These are phyloP conservation scores for Urostyla sp. DNA, from an alignment of 73 alveolate species.

Conservation along the genomic window DNA sequence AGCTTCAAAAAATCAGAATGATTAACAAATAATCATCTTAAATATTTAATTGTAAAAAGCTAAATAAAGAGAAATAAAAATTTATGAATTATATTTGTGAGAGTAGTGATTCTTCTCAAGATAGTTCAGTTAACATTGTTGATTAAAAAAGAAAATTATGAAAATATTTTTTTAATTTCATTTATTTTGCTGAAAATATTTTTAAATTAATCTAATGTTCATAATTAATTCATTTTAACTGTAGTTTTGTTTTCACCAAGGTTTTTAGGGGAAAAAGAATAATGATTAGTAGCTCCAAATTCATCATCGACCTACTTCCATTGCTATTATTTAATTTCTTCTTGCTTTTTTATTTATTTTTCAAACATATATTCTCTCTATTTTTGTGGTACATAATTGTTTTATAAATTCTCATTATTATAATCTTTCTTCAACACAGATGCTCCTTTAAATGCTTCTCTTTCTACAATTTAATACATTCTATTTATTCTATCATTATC, in stretches of 20 bases:
- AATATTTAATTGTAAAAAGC: not conserved
- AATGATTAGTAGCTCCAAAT: not conserved
- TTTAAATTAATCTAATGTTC: not conserved
- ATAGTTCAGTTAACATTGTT: no score
- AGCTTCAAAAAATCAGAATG: no score
- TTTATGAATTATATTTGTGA: no score
- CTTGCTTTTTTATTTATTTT: not conserved
- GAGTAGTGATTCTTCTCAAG: not conserved
- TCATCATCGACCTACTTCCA: conserved; percentile 54
- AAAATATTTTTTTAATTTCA: no score
- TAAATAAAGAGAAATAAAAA: no score
- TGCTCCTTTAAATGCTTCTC: conserved; percentile 22
- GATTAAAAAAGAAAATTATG: no score
- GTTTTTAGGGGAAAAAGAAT: not conserved
- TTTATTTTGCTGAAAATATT: no score
- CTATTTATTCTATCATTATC: conserved; percentile 46
- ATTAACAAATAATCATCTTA: not conserved
- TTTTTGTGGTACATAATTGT: not conserved
- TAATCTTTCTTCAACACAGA: not conserved
- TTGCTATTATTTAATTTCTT: not conserved
- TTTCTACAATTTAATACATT: conserved; percentile 32
- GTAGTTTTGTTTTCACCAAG: conserved; percentile 20
- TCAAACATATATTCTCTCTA: not conserved
- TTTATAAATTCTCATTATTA: not conserved
- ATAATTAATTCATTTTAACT: not conserved